These are phyloP conservation scores for Colletotrichum magnum DNA, from an alignment of 2,329 filamentous ascomycete genomes.

Conservation along the genomic window DNA sequence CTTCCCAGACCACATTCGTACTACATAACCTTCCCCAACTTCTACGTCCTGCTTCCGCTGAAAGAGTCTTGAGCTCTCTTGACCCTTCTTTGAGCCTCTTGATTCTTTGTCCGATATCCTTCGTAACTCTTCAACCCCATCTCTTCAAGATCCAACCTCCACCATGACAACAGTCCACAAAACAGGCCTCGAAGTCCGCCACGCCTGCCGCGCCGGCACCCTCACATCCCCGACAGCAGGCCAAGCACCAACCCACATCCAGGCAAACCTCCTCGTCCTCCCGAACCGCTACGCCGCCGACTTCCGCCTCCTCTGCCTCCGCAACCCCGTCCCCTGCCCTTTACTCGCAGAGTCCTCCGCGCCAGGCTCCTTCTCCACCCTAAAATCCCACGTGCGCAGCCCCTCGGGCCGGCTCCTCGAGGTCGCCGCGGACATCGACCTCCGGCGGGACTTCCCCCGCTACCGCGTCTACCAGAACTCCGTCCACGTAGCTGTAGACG, in stretches of 20 bases:
- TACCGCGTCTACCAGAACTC: conserved; percentile 72
- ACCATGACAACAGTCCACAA: conserved; percentile 29
- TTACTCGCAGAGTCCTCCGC: conserved; percentile 66
- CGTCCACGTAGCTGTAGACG: conserved; percentile 47
- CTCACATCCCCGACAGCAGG: conserved; percentile 65
- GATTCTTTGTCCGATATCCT: too few relatives aligned
- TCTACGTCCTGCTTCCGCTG: too few relatives aligned
- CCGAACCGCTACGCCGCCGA: conserved; percentile 69
- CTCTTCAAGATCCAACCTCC: too few relatives aligned
- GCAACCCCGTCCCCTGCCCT: conserved; percentile 75
- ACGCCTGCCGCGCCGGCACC: conserved; percentile 57
- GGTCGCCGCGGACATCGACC: conserved; percentile 60
- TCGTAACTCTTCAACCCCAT: neutral
- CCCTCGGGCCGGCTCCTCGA: conserved; percentile 44
- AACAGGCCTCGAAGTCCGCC: conserved; percentile 57
- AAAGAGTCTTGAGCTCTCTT: too few relatives aligned
- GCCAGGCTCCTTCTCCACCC: conserved; percentile 56
- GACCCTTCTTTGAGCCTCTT: too few relatives aligned
- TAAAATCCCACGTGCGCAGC: conserved; percentile 51
- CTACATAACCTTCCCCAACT: too few relatives aligned
- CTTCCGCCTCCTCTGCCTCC: conserved; percentile 70
- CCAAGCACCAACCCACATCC: conserved; percentile 68
- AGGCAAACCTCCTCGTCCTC: conserved; percentile 74
- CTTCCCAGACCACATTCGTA: too few relatives aligned
- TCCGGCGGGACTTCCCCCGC: conserved; percentile 69